Conservation (phyloP, 495 filamentous ascomycete genomes). For the Aspergillus wentii region DNA sequence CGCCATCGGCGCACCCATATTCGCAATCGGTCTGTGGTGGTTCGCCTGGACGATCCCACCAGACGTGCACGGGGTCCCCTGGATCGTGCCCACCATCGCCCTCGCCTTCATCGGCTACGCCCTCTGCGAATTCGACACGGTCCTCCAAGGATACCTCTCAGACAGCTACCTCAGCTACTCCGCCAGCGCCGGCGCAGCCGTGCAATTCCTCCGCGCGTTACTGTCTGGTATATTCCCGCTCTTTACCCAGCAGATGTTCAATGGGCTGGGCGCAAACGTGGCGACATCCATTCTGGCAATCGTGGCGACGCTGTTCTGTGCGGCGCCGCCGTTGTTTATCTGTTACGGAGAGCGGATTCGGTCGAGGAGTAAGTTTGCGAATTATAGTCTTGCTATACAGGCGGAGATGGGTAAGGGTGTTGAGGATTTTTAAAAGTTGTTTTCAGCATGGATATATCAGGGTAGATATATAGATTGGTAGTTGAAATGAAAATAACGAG, state of each 20-base stretch:
- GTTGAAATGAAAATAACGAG: no score
- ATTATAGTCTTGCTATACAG: conserved; percentile 19
- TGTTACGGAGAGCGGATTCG: conserved; percentile 32
- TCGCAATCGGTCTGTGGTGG: conserved; percentile 35
- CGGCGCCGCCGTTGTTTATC: conserved; percentile 28
- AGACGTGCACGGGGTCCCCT: conserved; percentile 13
- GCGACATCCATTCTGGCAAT: conserved; percentile 33
- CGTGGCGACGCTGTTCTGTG: conserved; percentile 34
- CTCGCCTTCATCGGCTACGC: conserved; percentile 39
- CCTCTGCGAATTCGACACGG: conserved; percentile 38
- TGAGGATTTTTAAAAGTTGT: conserved; percentile 19
- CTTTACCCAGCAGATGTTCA: conserved; percentile 35
- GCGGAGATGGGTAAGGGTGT: conserved; percentile 4
- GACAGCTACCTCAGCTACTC: conserved; percentile 42
- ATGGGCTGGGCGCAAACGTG: conserved; percentile 30
- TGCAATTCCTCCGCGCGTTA: conserved; percentile 31
- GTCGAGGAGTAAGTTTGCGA: conserved; percentile 36
- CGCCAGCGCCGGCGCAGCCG: conserved; percentile 35
- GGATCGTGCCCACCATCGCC: conserved; percentile 30
- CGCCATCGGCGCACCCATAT: conserved; percentile 31
- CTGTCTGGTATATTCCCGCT: conserved; percentile 36
- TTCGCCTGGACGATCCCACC: conserved; percentile 45
- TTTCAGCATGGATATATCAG: neutral
- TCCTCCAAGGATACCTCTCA: conserved; percentile 40
- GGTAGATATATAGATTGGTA: neutral